phyloP scores from a whole-genome alignment of 257 asterid species.

The Primulina tabacum region DNA sequence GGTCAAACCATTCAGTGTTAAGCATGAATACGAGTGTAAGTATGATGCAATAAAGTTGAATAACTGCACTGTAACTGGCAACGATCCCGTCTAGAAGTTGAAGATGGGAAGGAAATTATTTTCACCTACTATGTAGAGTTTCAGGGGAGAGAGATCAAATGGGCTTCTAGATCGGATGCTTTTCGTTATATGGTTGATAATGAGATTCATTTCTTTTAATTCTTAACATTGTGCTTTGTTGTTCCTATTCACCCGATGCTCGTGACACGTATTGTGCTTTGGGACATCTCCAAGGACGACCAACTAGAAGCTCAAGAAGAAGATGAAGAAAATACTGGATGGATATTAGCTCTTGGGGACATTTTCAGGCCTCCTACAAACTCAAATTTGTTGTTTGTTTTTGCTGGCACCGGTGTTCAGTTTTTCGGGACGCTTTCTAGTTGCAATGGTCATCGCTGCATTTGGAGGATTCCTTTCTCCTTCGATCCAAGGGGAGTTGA shows the following conservation, averaged over 20 bases:
- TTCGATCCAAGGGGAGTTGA: slow-evolving; percentile 7
- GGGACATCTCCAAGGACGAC: neutral
- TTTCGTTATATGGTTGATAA: slow-evolving; percentile 32
- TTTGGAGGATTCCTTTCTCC: slow-evolving; percentile 87
- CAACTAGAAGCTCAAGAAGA: too few species aligned
- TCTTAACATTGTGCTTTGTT: neutral
- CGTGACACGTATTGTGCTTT: neutral
- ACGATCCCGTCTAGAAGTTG: neutral
- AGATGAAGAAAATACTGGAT: slow-evolving; percentile 85
- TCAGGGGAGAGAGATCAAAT: neutral
- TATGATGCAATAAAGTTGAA: slow-evolving; percentile 48
- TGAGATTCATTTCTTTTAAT: too few species aligned
- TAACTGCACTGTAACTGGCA: slow-evolving; percentile 53
- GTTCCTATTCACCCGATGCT: neutral
- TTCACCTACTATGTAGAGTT: neutral
- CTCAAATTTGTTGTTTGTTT: slow-evolving; percentile 71
- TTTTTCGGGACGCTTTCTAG: slow-evolving; percentile 71
- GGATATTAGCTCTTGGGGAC: slow-evolving; percentile 86
- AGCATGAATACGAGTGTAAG: slow-evolving; percentile 71
- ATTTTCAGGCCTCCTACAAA: slow-evolving; percentile 78
- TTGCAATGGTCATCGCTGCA: slow-evolving; percentile 68
- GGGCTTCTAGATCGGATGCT: slow-evolving; percentile 57
- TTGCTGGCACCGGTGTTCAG: slow-evolving; percentile 78
- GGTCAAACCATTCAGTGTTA: slow-evolving; percentile 74
- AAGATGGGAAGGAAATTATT: neutral